Base-by-base conservation (phyloP, 768 basidiomycete genomes). In the Trametes gibbosa region DNA sequence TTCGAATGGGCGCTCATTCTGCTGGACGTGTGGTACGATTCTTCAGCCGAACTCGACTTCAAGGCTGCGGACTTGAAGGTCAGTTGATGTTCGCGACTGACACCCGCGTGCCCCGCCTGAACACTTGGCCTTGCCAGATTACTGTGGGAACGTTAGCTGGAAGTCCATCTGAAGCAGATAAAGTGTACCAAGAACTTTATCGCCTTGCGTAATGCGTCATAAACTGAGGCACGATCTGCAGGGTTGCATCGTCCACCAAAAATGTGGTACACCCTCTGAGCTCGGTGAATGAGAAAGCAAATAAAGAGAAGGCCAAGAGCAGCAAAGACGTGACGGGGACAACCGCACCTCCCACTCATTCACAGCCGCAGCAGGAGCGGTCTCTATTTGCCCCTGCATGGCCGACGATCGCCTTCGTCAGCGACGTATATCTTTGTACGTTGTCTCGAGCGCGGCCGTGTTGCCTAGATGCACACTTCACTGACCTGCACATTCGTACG, bases 1-100 rank as follows among this genome's bases (percentile, higher is more conserved):
- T 90, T 90, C 65, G 94, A 96, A 73, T 96, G 94, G 94, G 77
- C 77, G 8, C 81, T 93, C 48, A 90, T 93, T 55, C 68, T 87
- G 51, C 76, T 87, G 45, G 91, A 93, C 58, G 76, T 93, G 24
- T 57, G 83, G 14, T 92, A 84, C 63, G 91, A 93, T 68, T 84
- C 90, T 0, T 70, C 87, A n/a, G 66, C 81, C 1, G 82, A 79
- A 55, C 72, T 77, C 27, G 90, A 91, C 63, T 83, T 91, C 61
- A 73, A 70, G 45, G 75, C 79, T 40, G 75, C 77, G 5, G 74
- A 80, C 58, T 64, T 89, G 19, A 77, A 86, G 74, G 86, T 84
- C 47, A 53, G 70, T 23, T 5, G 5, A 25, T 17, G 13, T 14
- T 6, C 29, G 12, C 43, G n/a, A 16, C 5, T 49, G 27, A 56